These are phyloP conservation scores for Cladochytrium tenue DNA, from an alignment of 371 early-diverging fungal genomes.

Conservation along the genomic window DNA sequence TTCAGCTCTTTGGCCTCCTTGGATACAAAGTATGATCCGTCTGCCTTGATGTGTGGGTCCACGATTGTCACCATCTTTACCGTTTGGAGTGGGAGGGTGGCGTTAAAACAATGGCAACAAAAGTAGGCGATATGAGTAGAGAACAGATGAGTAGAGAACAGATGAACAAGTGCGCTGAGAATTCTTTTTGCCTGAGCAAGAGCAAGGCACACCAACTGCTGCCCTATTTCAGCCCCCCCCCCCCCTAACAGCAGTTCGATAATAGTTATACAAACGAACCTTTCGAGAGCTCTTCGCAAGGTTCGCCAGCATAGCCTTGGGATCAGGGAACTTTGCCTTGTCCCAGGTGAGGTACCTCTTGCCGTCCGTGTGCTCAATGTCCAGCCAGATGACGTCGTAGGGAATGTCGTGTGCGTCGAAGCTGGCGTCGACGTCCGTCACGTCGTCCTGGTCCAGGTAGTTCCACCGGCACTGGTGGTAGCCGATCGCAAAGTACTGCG, in stretches of 20 bases:
- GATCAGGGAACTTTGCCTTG: conserved; percentile 79
- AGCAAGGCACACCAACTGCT: too few species aligned
- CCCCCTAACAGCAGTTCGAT: too few species aligned
- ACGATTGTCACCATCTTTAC: conserved; percentile 87
- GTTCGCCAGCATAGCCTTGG: conserved; percentile 78
- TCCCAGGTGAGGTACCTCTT: conserved; percentile 93
- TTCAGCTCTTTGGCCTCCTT: conserved; percentile 74
- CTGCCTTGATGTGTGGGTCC: conserved; percentile 95
- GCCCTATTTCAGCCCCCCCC: too few species aligned
- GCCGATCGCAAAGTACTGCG: conserved; percentile 86
- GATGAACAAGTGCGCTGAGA: too few species aligned
- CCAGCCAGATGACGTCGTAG: conserved; percentile 92
- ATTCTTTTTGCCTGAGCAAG: too few species aligned
- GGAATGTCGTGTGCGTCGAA: conserved; percentile 87
- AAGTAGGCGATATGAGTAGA: too few species aligned
- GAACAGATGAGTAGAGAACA: too few species aligned
- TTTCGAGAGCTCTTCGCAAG: conserved; percentile 76
- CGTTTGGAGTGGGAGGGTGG: not conserved
- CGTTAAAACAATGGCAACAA: too few species aligned
- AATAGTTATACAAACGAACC: too few species aligned
- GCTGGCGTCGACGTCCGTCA: conserved; percentile 71
- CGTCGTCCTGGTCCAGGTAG: conserved; percentile 83
- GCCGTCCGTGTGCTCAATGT: conserved; percentile 91
- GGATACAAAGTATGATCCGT: conserved; percentile 70
- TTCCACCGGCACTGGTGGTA: conserved; percentile 96